Base-by-base conservation (phyloP, 768 basidiomycete genomes). In the Sistotremastrum suecicum region DNA sequence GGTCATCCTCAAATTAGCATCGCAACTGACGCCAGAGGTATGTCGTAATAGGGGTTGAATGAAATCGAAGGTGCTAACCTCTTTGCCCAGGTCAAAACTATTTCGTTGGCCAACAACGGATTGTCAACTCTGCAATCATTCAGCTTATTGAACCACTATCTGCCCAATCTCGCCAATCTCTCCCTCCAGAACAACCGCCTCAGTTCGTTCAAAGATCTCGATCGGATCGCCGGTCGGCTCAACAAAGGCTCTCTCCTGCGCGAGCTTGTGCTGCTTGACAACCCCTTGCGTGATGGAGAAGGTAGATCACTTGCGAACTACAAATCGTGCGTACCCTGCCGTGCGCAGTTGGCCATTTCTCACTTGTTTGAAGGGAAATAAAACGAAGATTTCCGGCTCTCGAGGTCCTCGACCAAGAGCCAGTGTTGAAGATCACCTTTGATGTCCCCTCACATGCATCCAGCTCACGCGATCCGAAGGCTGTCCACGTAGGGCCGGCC, bases 1-100 rank as follows among this genome's bases (percentile, higher is more conserved):
- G 4, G 89, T 92, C 7, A 78, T 97, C 39, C 91, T 91, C 69
- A 91, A 91, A 61, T 68, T 92, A 7, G 87, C 90, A 1, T 70
- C 75, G 12, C 72, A 81, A 53, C 74, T 91, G 44, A 77, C 75
- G 51, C 89, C 90, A 35, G 71, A 76, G 46, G 87, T 86, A 54
- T 45, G 68, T 55, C 5, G 50, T 45, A 35, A 38, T 46, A 47
- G 39, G 7, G 35, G 41, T 20, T 34, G 45, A 10, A 30, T 42
- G 28, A 32, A 37, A 10, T 46, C 51, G 33, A 41, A 7, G 28
- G 12, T 43, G 43, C 46, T 46, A 47, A 58, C 31, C 47, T 47
- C 6, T 41, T 45, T n/a, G 31, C 39, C 30, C 42, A 83, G 80
- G 73, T 83, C 36, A 72, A 80, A 58, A 90, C 91, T 0, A 63